These are phyloP conservation scores for Leccinum incarnatum DNA, from an alignment of 768 basidiomycete species.

Conservation along the genomic window DNA sequence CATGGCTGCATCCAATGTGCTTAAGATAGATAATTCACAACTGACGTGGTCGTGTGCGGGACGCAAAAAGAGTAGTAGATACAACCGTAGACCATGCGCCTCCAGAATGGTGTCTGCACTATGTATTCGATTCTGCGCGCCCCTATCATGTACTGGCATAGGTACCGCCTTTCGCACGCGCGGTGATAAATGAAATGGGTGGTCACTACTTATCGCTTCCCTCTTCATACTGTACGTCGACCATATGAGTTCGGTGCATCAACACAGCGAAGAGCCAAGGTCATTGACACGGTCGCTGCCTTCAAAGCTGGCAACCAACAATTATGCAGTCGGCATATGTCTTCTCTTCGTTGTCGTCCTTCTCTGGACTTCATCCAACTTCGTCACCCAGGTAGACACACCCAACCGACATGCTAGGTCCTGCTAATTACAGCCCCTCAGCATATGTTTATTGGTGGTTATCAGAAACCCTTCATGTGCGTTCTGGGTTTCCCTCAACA, in stretches of 20 bases:
- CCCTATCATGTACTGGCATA: not conserved
- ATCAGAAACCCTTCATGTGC: conserved; percentile 87
- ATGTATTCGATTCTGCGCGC: too few relatives aligned
- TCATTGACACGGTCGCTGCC: conserved; percentile 6
- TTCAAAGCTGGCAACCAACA: conserved; percentile 15
- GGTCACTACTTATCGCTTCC: not conserved
- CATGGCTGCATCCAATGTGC: conserved; percentile 55
- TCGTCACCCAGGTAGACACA: conserved; percentile 69
- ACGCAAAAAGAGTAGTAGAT: not conserved
- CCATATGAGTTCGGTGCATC: conserved; percentile 18
- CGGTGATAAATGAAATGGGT: not conserved
- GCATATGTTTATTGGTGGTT: conserved; percentile 64
- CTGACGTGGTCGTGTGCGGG: conserved; percentile 14
- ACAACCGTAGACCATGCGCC: not conserved
- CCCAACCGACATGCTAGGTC: not conserved
- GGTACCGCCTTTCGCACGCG: conserved; percentile 12
- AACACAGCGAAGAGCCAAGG: conserved; percentile 12
- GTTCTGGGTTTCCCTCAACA: conserved; percentile 19
- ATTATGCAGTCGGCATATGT: conserved; percentile 59
- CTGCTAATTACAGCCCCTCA: conserved; percentile 15
- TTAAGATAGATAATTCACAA: conserved; percentile 56
- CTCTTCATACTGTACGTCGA: not conserved
- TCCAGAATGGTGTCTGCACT: too few relatives aligned
- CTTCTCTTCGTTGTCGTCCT: conserved; percentile 74
- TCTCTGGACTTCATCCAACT: conserved; percentile 88